A percentile compares a stretch with the other conserved stretches of the same genome.
Evolutionary conservation across 345 rosid genomes (phyloP).

Genomic region (Geranium brycei): DNA sequence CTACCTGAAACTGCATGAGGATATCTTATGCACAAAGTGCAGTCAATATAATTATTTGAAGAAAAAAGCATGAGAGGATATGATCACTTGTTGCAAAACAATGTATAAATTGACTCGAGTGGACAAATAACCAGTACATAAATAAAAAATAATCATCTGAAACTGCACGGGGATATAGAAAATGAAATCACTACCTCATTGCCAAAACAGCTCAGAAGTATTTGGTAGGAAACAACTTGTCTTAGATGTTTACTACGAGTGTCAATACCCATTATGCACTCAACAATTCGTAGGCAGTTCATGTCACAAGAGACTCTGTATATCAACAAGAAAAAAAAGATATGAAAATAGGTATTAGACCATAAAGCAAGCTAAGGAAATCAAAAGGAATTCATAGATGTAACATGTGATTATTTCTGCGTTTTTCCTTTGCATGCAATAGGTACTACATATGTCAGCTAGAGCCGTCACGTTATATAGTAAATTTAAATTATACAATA

Average conservation of each 20-base stretch:
- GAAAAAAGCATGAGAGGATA: too few species aligned
- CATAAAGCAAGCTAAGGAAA: background rate
- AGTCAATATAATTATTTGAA: too few species aligned
- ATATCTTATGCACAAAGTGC: too few species aligned
- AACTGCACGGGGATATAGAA: background rate
- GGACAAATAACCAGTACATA: background rate
- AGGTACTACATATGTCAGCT: too few species aligned
- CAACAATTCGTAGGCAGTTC: slow-evolving; percentile 64
- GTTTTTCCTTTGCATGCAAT: background rate
- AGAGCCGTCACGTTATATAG: background rate
- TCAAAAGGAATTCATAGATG: background rate
- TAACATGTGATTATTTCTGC: background rate
- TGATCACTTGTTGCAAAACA: background rate
- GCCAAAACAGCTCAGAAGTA: slow-evolving; percentile 40
- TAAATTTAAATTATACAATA: too few species aligned
- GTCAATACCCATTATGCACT: slow-evolving; percentile 47
- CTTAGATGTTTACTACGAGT: slow-evolving; percentile 49
- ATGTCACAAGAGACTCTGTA: slow-evolving; percentile 63
- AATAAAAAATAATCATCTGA: background rate
- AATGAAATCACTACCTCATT: slow-evolving; percentile 38
- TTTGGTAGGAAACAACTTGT: slow-evolving; percentile 45
- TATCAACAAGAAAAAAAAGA: slow-evolving; percentile 12
- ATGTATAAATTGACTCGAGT: background rate
- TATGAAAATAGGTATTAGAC: slow-evolving; percentile 1
- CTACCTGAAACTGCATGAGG: too few species aligned